A percentile compares a stretch with the other conserved stretches of the same genome.
Evolutionary conservation across 192 early-diverging fungal genomes (phyloP).

Genomic region (Backusella psychrophila): DNA sequence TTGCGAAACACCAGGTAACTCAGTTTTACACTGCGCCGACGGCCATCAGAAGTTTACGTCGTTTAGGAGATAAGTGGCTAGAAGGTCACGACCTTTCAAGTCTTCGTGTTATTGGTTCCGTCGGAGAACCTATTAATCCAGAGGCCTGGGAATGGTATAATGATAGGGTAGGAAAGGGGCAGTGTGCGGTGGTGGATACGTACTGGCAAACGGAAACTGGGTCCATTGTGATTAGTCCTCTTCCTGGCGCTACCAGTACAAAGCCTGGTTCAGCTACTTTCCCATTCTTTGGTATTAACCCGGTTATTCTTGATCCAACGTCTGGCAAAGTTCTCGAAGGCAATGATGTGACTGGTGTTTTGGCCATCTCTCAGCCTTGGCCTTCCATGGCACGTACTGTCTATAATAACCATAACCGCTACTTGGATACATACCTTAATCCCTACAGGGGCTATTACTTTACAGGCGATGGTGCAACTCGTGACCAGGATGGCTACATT

Average conservation of each 20-base stretch:
- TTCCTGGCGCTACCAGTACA: conserved; percentile 86
- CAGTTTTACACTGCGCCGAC: conserved; percentile 98
- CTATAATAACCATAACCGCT: conserved; percentile 87
- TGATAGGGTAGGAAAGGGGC: conserved; percentile 79
- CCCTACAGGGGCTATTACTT: conserved; percentile 93
- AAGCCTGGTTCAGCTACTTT: conserved; percentile 95
- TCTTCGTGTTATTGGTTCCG: conserved; percentile 88
- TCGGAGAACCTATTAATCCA: conserved; percentile 97
- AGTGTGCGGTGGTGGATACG: conserved; percentile 92
- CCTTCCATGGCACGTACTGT: conserved; percentile 91
- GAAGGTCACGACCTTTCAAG: conserved; percentile 74
- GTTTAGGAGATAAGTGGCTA: conserved; percentile 77
- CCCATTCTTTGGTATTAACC: conserved; percentile 95
- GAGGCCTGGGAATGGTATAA: conserved; percentile 98
- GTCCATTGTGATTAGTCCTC: conserved; percentile 82
- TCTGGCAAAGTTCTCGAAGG: conserved; percentile 84
- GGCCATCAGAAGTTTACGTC: conserved; percentile 89
- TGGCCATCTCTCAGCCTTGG: conserved; percentile 84
- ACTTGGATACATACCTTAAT: conserved; percentile 88
- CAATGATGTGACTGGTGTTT: conserved; percentile 88
- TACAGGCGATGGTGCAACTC: conserved; percentile 88
- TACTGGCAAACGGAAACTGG: conserved; percentile 96
- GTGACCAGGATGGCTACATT: conserved; percentile 92
- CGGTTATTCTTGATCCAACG: conserved; percentile 79
- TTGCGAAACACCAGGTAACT: conserved; percentile 88